Base-by-base conservation (phyloP, 139 green algal species). In the Chlorokybus atmophyticus region DNA sequence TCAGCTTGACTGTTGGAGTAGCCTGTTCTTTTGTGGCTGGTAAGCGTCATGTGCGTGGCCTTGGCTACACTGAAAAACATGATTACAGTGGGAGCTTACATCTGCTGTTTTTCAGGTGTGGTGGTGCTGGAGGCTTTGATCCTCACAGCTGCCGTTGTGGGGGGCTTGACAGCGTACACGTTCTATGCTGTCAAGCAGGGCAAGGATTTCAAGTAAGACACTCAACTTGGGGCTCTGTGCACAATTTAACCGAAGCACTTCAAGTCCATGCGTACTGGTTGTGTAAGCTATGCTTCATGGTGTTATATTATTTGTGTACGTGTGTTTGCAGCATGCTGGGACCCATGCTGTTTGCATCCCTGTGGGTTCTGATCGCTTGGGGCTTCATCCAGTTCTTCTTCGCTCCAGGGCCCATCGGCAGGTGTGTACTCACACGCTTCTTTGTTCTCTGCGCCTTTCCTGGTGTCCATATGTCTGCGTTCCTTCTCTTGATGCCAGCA, bases 311-410 rank as follows among this genome's bases (percentile, higher is more conserved):
- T 32, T 25, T 24, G 2, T 4, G 32, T 23, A 24, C 30, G 52
- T n/a, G 2, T 27, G 32, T 23, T 53, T 8, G 14, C 57, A 73
- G 60, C 4, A 79, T 68, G 44, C 55, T 83, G 49, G 80, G 74
- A 0, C 81, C 81, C 10, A 79, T 85, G 47, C 75, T 87, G n/a
- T 87, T 78, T 51, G 39, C 52, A 27, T 55, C 35, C 3, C 51
- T 78, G 44, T 55, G 32, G 39, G 55, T 41, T 2, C 7, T 83
- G 6, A 6, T 81, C 21, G 17, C 61, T 0, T 82, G 74, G 71
- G 62, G 70, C 52, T 60, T 87, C 27, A 57, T 87, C 5, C 80
- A 87, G 66, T 50, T 87, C 7, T 70, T 87, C 49, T 75, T 82
- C 31, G 40, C 28, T 30, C 6, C 68, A 7, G 72, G 68, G 0